Base-by-base conservation (phyloP, 2,329 filamentous ascomycete genomes). In the Neodidymelliopsis sp. region DNA sequence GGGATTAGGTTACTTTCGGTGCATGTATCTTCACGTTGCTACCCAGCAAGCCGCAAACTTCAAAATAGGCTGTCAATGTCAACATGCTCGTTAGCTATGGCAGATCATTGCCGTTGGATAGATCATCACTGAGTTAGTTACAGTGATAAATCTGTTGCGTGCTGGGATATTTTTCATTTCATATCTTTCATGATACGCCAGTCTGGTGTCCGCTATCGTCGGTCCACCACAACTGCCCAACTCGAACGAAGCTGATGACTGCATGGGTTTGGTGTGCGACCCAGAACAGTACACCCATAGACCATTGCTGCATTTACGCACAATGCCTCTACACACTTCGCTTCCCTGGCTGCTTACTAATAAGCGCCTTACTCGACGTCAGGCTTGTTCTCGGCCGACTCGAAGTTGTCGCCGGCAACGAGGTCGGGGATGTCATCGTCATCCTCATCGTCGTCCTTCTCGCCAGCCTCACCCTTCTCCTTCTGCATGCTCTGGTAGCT, bases 401-500 rank as follows among this genome's bases (percentile, higher is more conserved):
- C 94, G 73, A 99, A 99, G 85, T 90, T 96, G 84, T 96, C 91
- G 71, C 94, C 94, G 73, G 91, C 91, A 57, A 99, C 93, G 63
- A 99, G 84, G 67, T 97, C 92, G 67, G 94, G 94, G 76, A 99
- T 99, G 76, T 97, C 94, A 56, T 94, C 90, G 49, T 87, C 84
- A 53, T 84, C 82, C 52, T 81, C 80, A 43, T 77, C 77, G 46
- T 81, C 80, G 48, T 77, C 76, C 77, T 89, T 87, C 70, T 86
- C 89, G 62, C 86, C 87, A 44, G 82, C 87, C 72, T 89, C 85
- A 52, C 82, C 90, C 77, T 90, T 89, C 73, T 86, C 88, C 88
- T 96, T 96, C 82, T 97, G 93, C 86, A 97, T 86, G 82, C 86
- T 94, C 87, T 99, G 94, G 85, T 99, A 99, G 85, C 89, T 95